A percentile compares a stretch with the other conserved stretches of the same genome.
Conservation (phyloP, 306 rosid species). For the Ochetophila trinervis region DNA sequence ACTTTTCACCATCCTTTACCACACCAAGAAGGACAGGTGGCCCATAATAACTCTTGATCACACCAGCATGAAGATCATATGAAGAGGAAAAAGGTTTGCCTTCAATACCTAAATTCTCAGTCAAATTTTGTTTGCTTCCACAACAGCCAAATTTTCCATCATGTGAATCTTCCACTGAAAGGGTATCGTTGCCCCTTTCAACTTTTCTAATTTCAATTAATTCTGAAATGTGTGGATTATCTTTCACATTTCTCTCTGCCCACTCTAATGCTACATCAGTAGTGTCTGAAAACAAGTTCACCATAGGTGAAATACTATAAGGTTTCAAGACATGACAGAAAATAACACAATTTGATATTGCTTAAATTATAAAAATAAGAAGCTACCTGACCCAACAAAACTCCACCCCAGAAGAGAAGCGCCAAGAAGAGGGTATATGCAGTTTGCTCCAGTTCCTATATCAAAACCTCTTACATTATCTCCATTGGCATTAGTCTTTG, state of each 20-base stretch:
- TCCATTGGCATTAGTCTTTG: constrained; percentile 20
- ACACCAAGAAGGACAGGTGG: constrained; percentile 77
- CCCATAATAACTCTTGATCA: constrained; percentile 45
- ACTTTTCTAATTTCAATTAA: constrained; percentile 78
- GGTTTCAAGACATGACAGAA: constrained; percentile 4
- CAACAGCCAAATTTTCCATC: constrained; percentile 12
- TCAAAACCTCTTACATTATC: constrained; percentile 74
- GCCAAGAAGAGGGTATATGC: constrained; percentile 94
- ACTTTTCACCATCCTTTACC: constrained; percentile 67
- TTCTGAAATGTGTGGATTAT: constrained; percentile 60
- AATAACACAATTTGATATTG: constrained; percentile 1
- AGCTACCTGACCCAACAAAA: constrained; percentile 86
- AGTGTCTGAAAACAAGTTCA: constrained; percentile 55
- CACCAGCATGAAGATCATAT: constrained; percentile 24
- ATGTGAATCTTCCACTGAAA: constrained; percentile 29
- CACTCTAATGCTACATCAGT: constrained; percentile 85
- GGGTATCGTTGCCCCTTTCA: constrained; percentile 28
- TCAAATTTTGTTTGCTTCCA: constrained; percentile 22
- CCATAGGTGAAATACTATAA: constrained; percentile 4
- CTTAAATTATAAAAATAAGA: constrained; percentile 3
- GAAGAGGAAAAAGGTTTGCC: constrained; percentile 27
- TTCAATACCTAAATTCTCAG: constrained; percentile 24
- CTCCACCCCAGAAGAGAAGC: constrained; percentile 81
- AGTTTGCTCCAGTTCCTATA: constrained; percentile 91
- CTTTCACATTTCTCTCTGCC: constrained; percentile 63